phyloP scores from a whole-genome alignment of 768 basidiomycete species.

The Macrolepiota dolichaula region DNA sequence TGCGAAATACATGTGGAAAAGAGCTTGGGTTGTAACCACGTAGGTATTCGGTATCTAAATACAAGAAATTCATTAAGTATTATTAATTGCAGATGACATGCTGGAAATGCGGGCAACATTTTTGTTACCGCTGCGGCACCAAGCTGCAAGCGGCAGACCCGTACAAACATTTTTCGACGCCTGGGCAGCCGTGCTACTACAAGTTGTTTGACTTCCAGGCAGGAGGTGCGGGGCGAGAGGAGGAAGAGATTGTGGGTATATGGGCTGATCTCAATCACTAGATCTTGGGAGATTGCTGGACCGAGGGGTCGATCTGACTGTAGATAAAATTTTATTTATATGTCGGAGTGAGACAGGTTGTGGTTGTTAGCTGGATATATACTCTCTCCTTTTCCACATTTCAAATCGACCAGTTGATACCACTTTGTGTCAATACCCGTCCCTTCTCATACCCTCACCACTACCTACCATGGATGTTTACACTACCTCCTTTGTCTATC shows the following conservation, averaged over 20 bases:
- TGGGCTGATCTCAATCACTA: conserved; percentile 17
- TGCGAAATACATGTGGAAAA: conserved; percentile 76
- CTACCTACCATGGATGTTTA: conserved; percentile 79
- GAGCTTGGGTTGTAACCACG: conserved; percentile 83
- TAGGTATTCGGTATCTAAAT: conserved; percentile 33
- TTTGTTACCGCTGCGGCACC: conserved; percentile 77
- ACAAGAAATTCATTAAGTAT: conserved; percentile 5
- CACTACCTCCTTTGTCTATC: conserved; percentile 91
- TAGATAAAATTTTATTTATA: conserved; percentile 13
- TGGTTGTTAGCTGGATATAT: conserved; percentile 21
- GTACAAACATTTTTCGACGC: conserved; percentile 66
- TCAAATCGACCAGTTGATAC: conserved; percentile 41
- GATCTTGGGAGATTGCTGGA: conserved; percentile 9
- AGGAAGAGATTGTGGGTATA: conserved; percentile 20
- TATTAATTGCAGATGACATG: conserved; percentile 63
- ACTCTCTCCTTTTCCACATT: conserved; percentile 28
- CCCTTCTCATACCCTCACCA: conserved; percentile 34
- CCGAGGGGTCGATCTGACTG: conserved; percentile 2
- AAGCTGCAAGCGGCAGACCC: conserved; percentile 48
- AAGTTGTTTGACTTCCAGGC: conserved; percentile 59
- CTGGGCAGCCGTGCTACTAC: conserved; percentile 51
- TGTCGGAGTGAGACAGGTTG: conserved; percentile 30
- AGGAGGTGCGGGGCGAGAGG: conserved; percentile 20
- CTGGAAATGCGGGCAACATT: conserved; percentile 69
- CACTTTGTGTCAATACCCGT: conserved; percentile 54